phyloP scores from a whole-genome alignment of 2,329 filamentous ascomycete species.

The Phaeomoniella chlamydospora region DNA sequence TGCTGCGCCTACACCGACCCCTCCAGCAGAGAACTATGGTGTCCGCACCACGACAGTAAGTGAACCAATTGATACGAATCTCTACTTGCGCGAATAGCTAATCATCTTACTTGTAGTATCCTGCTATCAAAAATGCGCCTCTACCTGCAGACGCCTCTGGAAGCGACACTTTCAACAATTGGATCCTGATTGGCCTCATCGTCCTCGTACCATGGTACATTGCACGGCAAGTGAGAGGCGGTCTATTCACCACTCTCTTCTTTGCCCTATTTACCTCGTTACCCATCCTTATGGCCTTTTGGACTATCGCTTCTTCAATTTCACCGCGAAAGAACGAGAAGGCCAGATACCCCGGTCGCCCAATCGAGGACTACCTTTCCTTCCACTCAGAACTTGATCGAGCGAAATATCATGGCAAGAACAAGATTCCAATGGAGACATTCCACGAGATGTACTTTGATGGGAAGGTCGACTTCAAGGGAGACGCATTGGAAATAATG shows the following conservation, averaged over 20 bases:
- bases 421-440: constrained; percentile 61
- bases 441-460: constrained; percentile 98
- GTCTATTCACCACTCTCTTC: constrained; percentile 77
- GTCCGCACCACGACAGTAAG: constrained; percentile 47
- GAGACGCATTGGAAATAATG: constrained; percentile 73
- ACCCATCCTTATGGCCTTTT: constrained; percentile 70
- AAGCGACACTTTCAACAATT: constrained; percentile 77
- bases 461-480: constrained; percentile 88
- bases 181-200: constrained; percentile 56
- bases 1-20: constrained; percentile 35
- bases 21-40: constrained; percentile 40
- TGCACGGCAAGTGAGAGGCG: constrained; percentile 70
- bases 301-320: constrained; percentile 64
- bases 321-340: constrained; percentile 90
- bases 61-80: constrained; percentile 7
- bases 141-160: constrained; percentile 80
- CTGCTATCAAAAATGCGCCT: constrained; percentile 84
- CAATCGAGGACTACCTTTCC: constrained; percentile 69
- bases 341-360: constrained; percentile 68
- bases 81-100: too few relatives aligned
- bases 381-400: constrained; percentile 31
- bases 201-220: constrained; percentile 62
- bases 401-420: constrained; percentile 31
- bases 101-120: constrained; percentile 44
- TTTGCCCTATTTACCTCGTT: constrained; percentile 64